Evolutionary conservation across 371 early-diverging fungal species (phyloP).

Genomic region (Mortierella sp.): DNA sequence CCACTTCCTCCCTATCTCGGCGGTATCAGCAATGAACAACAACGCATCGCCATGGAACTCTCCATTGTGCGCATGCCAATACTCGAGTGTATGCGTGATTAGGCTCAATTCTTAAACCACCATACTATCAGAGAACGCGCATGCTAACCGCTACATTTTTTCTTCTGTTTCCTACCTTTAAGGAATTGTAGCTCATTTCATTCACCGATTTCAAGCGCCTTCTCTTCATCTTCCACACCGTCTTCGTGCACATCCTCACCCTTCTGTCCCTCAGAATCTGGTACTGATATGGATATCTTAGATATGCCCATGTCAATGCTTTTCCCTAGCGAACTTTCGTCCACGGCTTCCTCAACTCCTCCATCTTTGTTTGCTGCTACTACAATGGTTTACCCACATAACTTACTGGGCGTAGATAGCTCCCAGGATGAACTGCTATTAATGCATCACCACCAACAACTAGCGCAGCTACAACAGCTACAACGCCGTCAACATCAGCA

Average conservation of each 20-base stretch:
- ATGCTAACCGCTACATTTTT: background rate
- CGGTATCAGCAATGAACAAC: no score
- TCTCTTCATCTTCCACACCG: conserved; percentile 9
- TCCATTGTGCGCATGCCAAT: background rate
- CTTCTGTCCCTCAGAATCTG: conserved; percentile 20
- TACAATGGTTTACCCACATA: conserved; percentile 4
- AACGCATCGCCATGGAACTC: background rate
- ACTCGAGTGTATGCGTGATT: background rate
- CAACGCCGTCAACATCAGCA: conserved; percentile 16
- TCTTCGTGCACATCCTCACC: conserved; percentile 37
- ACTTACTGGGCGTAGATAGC: conserved; percentile 13
- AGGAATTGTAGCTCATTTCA: conserved; percentile 8
- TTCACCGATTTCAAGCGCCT: conserved; percentile 23
- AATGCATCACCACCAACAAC: conserved; percentile 30
- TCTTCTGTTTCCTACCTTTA: background rate
- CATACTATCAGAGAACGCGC: background rate
- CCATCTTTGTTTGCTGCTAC: background rate
- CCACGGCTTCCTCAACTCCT: conserved; percentile 8
- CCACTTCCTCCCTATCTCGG: no score
- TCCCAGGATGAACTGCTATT: conserved; percentile 27
- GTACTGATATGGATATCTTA: conserved; percentile 29
- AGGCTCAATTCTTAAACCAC: no score
- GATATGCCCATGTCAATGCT: conserved; percentile 47
- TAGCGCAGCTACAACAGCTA: conserved; percentile 16
- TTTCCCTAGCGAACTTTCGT: conserved; percentile 20